Evolutionary conservation across 139 green algal species (phyloP), one percentile per base, ranked within the genome.

Genomic region (Zygnema circumcarinatum): DNA sequence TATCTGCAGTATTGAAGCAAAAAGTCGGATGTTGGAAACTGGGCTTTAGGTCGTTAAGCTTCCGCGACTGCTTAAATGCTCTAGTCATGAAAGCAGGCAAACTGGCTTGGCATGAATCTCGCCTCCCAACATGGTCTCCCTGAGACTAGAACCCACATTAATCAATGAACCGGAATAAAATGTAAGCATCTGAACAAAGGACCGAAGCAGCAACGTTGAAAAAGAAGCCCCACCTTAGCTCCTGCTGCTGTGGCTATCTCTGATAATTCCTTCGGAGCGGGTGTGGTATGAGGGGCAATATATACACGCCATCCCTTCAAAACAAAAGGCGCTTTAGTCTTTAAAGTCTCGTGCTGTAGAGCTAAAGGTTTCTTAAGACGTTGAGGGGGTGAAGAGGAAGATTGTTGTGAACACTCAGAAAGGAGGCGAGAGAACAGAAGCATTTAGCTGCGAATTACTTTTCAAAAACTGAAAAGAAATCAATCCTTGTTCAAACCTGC

Each of bases 271-370:
- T 7, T 3, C 16, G 11, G 69, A 41, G 16, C 7, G 35, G 69
- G 69, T 3, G 36, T 16, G 11, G 69, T 78, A 16, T 38, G 69
- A 39, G 69, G 69, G 35, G 69, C 36, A 16, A 78, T 78, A 16
- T 78, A 41, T 16, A 78, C 69, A 22, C 69, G 35, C 69, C 69
- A 78, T 38, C 69, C 69, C 69, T 78, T 3, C 7, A 78, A 39
- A 39, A 72, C 54, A 25, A 25, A 29, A 25, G 29, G 54, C 54
- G 29, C 25, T 29, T 33, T 25, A 25, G 29, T 25, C 54, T 33
- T 25, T 29, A 72, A 25, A 25, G 29, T 29, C 54, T 33, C 25
- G 25, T 29, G 54, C 54, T 33, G 29, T 72, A 72, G 54, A 29
- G 54, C 29, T 72, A 72, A 29, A 25, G 29, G 54, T 29, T 25